A percentile compares a stretch with the other conserved stretches of the same genome.
These are phyloP conservation scores for Verticillium albo-atrum DNA, from an alignment of 2,329 filamentous ascomycete species.

Conservation along the genomic window DNA sequence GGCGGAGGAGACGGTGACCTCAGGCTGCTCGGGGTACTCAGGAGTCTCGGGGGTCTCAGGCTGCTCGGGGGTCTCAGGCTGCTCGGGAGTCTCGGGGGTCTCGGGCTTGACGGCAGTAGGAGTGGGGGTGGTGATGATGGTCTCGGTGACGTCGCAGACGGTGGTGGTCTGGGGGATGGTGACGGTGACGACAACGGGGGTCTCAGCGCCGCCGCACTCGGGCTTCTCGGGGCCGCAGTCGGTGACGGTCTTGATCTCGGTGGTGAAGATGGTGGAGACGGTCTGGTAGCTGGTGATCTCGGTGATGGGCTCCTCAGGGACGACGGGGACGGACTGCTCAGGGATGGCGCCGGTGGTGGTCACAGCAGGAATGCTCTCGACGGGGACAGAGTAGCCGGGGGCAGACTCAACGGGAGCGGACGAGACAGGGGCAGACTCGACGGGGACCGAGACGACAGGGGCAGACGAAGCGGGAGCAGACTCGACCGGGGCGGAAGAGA, in stretches of 20 bases:
- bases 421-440: constrained; percentile 2
- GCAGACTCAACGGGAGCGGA: constrained; percentile 7
- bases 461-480: constrained; percentile 2
- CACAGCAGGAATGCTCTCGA: constrained; percentile 7
- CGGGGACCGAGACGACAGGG: constrained; percentile 7
- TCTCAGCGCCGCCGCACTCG: constrained; percentile 32
- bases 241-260: constrained; percentile 44
- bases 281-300: constrained; percentile 32
- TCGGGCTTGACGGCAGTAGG: constrained; percentile 17
- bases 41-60: constrained; percentile 7
- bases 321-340: constrained; percentile 10
- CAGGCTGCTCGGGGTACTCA: constrained; percentile 4
- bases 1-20: constrained; percentile 17
- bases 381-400: constrained; percentile 3
- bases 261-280: constrained; percentile 48
- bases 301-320: constrained; percentile 12
- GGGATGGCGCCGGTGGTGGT: constrained; percentile 11
- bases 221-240: constrained; percentile 40
- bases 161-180: constrained; percentile 56
- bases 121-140: constrained; percentile 34
- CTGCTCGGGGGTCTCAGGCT: constrained; percentile 7
- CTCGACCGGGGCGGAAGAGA: constrained; percentile 7
- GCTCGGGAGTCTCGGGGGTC: background rate
- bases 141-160: constrained; percentile 57
- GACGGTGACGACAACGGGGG: constrained; percentile 45